Evolutionary conservation across 2,329 filamentous ascomycete species (phyloP).

Genomic region (Colletotrichum truncatum): DNA sequence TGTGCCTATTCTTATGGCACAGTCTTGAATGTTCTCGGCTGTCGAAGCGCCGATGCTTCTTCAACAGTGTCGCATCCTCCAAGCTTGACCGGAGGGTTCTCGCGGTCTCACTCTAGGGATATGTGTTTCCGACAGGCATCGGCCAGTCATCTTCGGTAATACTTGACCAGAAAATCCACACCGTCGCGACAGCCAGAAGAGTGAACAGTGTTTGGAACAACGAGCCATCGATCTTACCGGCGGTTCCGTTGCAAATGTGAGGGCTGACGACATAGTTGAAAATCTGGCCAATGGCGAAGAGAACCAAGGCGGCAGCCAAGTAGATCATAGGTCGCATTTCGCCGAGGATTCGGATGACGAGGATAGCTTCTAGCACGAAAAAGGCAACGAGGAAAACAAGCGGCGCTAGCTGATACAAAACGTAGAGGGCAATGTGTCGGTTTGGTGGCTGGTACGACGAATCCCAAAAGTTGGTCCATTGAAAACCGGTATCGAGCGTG

Average conservation of each 20-base stretch:
- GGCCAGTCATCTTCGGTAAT: slow-evolving; percentile 99
- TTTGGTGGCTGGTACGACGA: slow-evolving; percentile 66
- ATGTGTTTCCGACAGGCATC: slow-evolving; percentile 55
- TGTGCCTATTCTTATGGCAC: neutral
- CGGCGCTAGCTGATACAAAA: slow-evolving; percentile 90
- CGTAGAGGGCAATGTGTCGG: slow-evolving; percentile 87
- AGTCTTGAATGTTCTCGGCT: neutral
- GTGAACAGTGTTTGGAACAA: slow-evolving; percentile 96
- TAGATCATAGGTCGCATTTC: slow-evolving; percentile 95
- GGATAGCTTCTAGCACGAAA: slow-evolving; percentile 82
- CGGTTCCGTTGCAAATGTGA: slow-evolving; percentile 85
- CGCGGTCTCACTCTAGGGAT: slow-evolving; percentile 38
- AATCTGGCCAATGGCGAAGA: slow-evolving; percentile 92
- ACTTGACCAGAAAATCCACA: slow-evolving; percentile 98
- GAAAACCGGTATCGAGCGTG: slow-evolving; percentile 89
- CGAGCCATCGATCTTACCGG: slow-evolving; percentile 89
- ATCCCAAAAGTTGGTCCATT: slow-evolving; percentile 84
- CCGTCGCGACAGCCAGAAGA: slow-evolving; percentile 78
- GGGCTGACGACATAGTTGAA: slow-evolving; percentile 96
- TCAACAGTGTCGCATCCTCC: too few relatives aligned
- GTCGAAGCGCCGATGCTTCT: neutral
- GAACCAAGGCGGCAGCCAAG: slow-evolving; percentile 74
- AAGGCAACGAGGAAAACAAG: slow-evolving; percentile 90
- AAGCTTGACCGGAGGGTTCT: neutral
- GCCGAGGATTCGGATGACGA: slow-evolving; percentile 87